A percentile compares a stretch with the other conserved stretches of the same genome.
phyloP scores from a whole-genome alignment of 129 eudicot genomes.

The Pulicaria dysenterica region DNA sequence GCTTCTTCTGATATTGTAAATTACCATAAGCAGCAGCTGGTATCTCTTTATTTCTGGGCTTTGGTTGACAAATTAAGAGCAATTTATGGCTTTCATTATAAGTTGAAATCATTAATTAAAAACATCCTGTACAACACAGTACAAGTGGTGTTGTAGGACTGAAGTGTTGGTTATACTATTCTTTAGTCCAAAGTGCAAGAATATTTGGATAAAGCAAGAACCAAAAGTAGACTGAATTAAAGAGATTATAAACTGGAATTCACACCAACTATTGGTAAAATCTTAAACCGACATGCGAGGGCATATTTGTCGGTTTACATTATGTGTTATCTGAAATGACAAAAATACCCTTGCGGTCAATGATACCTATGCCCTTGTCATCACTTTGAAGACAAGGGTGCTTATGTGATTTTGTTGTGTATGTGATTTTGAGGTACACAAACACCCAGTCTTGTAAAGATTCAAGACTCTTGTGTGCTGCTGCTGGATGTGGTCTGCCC shows the following conservation, averaged over 20 bases:
- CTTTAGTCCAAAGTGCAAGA: neutral
- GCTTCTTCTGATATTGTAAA: slow-evolving; percentile 28
- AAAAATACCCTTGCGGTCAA: slow-evolving; percentile 10
- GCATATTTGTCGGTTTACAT: slow-evolving; percentile 13
- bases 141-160: too few species aligned
- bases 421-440: slow-evolving; percentile 6
- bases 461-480: slow-evolving; percentile 34
- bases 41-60: slow-evolving; percentile 4
- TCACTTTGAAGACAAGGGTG: neutral
- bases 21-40: slow-evolving; percentile 7
- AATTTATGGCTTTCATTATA: slow-evolving; percentile 18
- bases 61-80: slow-evolving; percentile 21
- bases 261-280: neutral
- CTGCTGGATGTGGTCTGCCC: slow-evolving; percentile 37
- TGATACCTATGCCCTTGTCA: neutral
- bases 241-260: neutral
- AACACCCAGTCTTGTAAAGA: slow-evolving; percentile 3
- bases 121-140: too few species aligned
- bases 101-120: too few species aligned
- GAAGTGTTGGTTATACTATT: too few species aligned
- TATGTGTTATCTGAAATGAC: neutral
- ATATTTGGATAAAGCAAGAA: neutral
- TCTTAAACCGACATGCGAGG: neutral
- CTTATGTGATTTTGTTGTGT: slow-evolving; percentile 12
- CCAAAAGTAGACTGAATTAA: slow-evolving; percentile 9